Percentiles rank a stretch among this genome's conserved stretches.
Evolutionary conservation across 768 basidiomycete species (phyloP).

Genomic region (Lactifluus echinatus): DNA sequence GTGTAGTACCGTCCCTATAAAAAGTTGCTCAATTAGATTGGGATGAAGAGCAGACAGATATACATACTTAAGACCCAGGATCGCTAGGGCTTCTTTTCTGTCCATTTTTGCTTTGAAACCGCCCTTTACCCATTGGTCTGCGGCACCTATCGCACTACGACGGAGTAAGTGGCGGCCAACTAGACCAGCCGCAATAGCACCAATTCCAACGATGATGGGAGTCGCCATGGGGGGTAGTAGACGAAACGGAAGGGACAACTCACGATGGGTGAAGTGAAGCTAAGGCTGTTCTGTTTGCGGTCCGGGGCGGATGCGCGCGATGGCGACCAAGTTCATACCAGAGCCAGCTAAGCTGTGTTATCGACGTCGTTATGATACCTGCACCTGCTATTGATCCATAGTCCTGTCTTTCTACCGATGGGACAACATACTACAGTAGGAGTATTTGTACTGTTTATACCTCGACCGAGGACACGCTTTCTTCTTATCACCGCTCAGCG

Average conservation of each 20-base stretch:
- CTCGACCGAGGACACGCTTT: no score
- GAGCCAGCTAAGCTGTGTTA: no score
- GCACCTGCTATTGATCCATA: no score
- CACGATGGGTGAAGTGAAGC: no score
- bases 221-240: conserved; percentile 52
- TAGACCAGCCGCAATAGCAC: conserved; percentile 67
- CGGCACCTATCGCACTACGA: conserved; percentile 52
- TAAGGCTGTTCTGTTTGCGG: no score
- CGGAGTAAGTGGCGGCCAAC: conserved; percentile 65
- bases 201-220: conserved; percentile 65
- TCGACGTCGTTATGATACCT: no score
- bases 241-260: background rate
- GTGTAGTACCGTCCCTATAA: conserved; percentile 65
- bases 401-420: no score
- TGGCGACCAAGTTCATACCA: no score
- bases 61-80: conserved; percentile 87
- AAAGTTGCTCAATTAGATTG: background rate
- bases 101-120: conserved; percentile 98
- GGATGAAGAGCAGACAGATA: conserved; percentile 2
- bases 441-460: no score
- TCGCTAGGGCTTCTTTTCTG: conserved; percentile 80
- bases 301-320: no score
- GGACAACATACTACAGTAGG: no score
- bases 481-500: background rate
- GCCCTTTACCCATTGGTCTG: conserved; percentile 84